Conservation (phyloP, 2,329 filamentous ascomycete genomes). For the Clonostachys rosea region DNA sequence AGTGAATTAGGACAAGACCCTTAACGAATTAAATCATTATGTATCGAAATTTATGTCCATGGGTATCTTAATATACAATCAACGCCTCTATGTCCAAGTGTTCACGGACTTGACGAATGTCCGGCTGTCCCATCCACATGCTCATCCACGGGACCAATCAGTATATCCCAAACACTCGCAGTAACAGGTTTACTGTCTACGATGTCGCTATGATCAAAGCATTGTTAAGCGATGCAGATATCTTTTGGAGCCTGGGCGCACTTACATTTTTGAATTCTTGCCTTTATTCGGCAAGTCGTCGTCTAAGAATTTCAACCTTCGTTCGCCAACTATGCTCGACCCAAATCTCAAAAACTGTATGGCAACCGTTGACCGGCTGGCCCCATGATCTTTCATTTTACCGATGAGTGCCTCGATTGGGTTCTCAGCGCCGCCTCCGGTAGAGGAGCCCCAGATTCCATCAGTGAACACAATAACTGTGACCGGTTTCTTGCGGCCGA, state of each 20-base stretch:
- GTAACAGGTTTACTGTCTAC: neutral
- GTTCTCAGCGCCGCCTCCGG: neutral
- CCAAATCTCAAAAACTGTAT: neutral
- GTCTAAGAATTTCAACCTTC: neutral
- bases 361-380: neutral
- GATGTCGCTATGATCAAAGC: neutral
- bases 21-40: too few relatives aligned
- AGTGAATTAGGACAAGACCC: too few relatives aligned
- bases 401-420: neutral
- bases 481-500: neutral
- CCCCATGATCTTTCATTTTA: neutral
- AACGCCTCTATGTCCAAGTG: too few relatives aligned
- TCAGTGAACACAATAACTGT: neutral
- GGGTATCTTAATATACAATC: too few relatives aligned
- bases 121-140: neutral
- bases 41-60: too few relatives aligned
- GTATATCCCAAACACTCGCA: neutral
- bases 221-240: neutral
- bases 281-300: neutral
- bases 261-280: neutral
- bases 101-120: too few relatives aligned
- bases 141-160: neutral
- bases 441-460: neutral
- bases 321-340: neutral
- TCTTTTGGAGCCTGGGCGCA: neutral